These are phyloP conservation scores for Copromyces sp. DNA, from an alignment of 495 filamentous ascomycete genomes.

Conservation along the genomic window DNA sequence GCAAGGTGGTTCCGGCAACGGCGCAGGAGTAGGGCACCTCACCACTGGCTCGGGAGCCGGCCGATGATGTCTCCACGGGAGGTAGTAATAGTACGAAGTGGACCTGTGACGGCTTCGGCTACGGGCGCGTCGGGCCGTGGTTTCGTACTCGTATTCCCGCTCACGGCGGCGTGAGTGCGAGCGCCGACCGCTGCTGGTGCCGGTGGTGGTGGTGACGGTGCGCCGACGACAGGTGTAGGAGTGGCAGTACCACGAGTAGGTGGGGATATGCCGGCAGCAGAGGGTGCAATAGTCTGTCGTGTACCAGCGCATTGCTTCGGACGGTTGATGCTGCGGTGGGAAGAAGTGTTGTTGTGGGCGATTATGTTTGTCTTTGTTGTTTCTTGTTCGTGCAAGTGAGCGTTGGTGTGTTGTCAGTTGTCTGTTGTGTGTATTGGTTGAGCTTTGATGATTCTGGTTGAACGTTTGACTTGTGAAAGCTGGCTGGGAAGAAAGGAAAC, in stretches of 20 bases:
- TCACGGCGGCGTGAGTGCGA: neutral
- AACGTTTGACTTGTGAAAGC: neutral
- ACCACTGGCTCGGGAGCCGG: neutral
- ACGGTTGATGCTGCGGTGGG: neutral
- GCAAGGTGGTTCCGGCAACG: neutral
- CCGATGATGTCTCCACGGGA: neutral
- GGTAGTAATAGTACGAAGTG: neutral
- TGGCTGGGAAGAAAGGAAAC: neutral
- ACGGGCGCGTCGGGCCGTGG: neutral
- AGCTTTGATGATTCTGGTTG: neutral
- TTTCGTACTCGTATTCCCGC: neutral
- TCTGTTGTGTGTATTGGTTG: neutral
- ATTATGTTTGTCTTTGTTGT: neutral
- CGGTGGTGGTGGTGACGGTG: neutral
- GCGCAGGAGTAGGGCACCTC: neutral
- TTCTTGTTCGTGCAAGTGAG: neutral
- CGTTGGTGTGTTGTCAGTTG: neutral
- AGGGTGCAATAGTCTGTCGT: neutral
- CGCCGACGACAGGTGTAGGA: neutral
- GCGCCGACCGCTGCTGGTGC: neutral
- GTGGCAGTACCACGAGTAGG: neutral
- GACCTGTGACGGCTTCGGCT: neutral
- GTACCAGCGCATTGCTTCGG: neutral
- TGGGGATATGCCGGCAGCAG: neutral
- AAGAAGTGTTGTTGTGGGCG: neutral